Evolutionary conservation across 768 basidiomycete genomes (phyloP).

Genomic region (Amanita pallidorosea): DNA sequence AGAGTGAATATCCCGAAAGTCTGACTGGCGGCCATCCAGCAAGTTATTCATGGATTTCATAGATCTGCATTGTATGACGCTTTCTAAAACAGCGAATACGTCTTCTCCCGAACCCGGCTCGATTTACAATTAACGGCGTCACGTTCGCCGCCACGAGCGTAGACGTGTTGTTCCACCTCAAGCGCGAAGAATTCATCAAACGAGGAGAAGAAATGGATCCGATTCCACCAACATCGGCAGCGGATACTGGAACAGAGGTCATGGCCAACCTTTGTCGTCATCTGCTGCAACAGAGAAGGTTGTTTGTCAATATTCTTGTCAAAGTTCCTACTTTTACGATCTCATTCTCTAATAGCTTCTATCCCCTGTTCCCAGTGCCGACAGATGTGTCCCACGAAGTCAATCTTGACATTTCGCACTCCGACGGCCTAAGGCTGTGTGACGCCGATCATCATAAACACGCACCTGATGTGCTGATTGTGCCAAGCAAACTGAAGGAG

Average conservation of each 20-base stretch:
- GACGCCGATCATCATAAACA: conserved; percentile 27
- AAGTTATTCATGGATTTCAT: conserved; percentile 12
- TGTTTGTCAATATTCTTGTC: conserved; percentile 5
- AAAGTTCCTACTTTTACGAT: conserved; percentile 1
- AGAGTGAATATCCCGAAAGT: conserved; percentile 43
- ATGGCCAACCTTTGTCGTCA: conserved; percentile 77
- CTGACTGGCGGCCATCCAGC: conserved; percentile 42
- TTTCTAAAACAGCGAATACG: conserved; percentile 50
- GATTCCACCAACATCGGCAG: conserved; percentile 21
- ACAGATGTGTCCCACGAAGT: conserved; percentile 64
- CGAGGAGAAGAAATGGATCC: conserved; percentile 54
- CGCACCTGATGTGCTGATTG: conserved; percentile 75
- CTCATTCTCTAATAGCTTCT: conserved; percentile 54
- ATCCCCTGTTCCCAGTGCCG: conserved; percentile 88
- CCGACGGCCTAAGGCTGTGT: conserved; percentile 28
- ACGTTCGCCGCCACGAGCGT: conserved; percentile 73
- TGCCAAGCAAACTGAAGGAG: conserved; percentile 83
- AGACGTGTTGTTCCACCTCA: conserved; percentile 83
- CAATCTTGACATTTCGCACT: conserved; percentile 85
- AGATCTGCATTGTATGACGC: not conserved
- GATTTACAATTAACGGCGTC: conserved; percentile 78
- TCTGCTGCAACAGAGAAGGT: conserved; percentile 84
- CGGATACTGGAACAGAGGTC: conserved; percentile 47
- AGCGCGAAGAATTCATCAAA: conserved; percentile 72
- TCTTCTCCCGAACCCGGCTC: conserved; percentile 78